A percentile compares a stretch with the other conserved stretches of the same genome.
Conservation (phyloP, 2,329 filamentous ascomycete species). For the Verticillium nubilum region DNA sequence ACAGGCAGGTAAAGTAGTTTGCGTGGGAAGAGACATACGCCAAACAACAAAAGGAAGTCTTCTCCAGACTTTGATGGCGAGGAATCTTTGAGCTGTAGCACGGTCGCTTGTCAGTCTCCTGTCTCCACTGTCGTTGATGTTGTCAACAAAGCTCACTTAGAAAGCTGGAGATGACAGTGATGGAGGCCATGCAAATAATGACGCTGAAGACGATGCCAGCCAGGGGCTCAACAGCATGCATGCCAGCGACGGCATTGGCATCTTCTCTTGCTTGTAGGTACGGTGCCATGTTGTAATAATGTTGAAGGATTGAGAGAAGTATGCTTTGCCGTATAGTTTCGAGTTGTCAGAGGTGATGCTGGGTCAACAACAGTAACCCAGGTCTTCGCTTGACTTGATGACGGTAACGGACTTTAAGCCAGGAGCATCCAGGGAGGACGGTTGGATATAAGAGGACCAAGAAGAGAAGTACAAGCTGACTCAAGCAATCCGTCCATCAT, state of each 20-base stretch:
- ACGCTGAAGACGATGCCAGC: slow-evolving; percentile 28
- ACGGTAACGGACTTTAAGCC: not conserved
- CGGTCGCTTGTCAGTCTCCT: not conserved
- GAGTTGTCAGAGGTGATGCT: not conserved
- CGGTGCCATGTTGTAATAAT: slow-evolving; percentile 8
- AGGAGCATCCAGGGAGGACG: not conserved
- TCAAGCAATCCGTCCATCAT: not conserved
- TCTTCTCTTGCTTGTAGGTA: not conserved
- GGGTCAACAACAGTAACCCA: not conserved
- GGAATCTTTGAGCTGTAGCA: slow-evolving; percentile 28
- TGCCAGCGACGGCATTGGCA: not conserved
- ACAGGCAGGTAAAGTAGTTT: not conserved
- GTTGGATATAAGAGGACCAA: not conserved
- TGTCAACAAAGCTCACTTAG: slow-evolving; percentile 21
- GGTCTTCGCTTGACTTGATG: not conserved
- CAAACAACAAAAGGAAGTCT: slow-evolving; percentile 36
- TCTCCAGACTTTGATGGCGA: slow-evolving; percentile 31
- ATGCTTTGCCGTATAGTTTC: not conserved
- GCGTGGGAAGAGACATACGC: slow-evolving; percentile 25
- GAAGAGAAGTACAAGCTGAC: not conserved
- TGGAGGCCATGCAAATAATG: slow-evolving; percentile 25
- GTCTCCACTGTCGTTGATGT: not conserved
- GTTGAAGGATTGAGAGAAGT: not conserved
- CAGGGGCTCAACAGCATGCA: slow-evolving; percentile 20
- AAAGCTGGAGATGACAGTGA: slow-evolving; percentile 28